Evolutionary conservation across 2,329 filamentous ascomycete genomes (phyloP).

Genomic region (Nothopassalora personata): DNA sequence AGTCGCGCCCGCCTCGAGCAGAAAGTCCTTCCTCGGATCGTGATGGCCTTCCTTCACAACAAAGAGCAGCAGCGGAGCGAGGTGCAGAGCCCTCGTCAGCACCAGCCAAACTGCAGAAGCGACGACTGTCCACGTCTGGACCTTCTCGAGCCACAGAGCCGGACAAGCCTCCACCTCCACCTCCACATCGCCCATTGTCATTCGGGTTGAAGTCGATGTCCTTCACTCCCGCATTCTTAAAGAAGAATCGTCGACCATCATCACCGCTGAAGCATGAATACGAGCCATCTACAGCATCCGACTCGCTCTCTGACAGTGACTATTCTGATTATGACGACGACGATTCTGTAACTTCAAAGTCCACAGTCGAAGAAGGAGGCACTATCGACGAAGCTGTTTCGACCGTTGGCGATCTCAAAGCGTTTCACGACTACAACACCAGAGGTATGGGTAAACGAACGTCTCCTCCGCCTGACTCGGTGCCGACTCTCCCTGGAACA

Average conservation of each 20-base stretch:
- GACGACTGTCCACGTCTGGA: slow-evolving; percentile 10
- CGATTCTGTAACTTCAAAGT: slow-evolving; percentile 43
- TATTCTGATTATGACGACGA: slow-evolving; percentile 48
- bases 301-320: slow-evolving; percentile 55
- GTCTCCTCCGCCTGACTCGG: slow-evolving; percentile 21
- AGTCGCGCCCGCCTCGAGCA: slow-evolving; percentile 31
- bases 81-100: slow-evolving; percentile 27
- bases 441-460: slow-evolving; percentile 30
- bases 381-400: slow-evolving; percentile 21
- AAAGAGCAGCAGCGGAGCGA: slow-evolving; percentile 11
- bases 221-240: slow-evolving; percentile 34
- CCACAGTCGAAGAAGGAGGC: slow-evolving; percentile 45
- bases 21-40: slow-evolving; percentile 26
- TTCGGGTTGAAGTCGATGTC: slow-evolving; percentile 26
- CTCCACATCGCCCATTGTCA: slow-evolving; percentile 20
- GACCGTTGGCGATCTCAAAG: slow-evolving; percentile 31
- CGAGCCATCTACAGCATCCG: slow-evolving; percentile 70
- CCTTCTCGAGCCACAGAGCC: neutral
- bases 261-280: slow-evolving; percentile 98
- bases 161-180: slow-evolving; percentile 29
- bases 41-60: slow-evolving; percentile 18
- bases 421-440: slow-evolving; percentile 30
- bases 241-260: slow-evolving; percentile 65
- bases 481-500: slow-evolving; percentile 11
- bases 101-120: slow-evolving; percentile 33